Base-by-base conservation (phyloP, 2,329 filamentous ascomycete species). In the Thielaviopsis ethacetica region DNA sequence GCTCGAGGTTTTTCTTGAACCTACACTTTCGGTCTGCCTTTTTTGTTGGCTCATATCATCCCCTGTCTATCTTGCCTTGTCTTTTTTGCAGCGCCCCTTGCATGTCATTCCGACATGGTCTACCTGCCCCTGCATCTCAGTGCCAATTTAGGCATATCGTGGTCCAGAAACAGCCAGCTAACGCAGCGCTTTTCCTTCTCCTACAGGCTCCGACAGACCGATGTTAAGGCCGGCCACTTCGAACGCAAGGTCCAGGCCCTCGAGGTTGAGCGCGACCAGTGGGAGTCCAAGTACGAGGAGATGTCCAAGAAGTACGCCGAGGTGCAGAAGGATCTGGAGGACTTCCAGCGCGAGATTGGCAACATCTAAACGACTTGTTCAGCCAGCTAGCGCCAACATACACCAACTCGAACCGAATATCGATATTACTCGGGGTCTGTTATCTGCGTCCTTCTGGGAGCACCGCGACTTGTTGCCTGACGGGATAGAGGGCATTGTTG, bases 221-320 rank as follows among this genome's bases (percentile, higher is more conserved):
- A 98, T 72, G 90, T 97, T 76, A 97, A 97, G 81, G 91, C 91
- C 69, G 93, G 91, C 68, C 91, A 98, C 79, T 97, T 91, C 75
- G 93, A 98, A 79, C 93, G 93, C 76, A 97, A 97, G 81, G 93
- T 97, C 67, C 89, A 96, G 75, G 91, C 93, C 68, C 84, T 96
- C 69, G 93, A 98, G 77, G 79, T 82, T 69, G 83, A 91, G 72
- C 86, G 88, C 68, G 90, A 96, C 74, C 83, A 91, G 74, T 96
- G 91, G 91, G 93, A 97, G 79, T 72, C 80, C 74, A 97, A 98
- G 80, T 97, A 94, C 77, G 93, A 97, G 76, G 91, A 97, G 73
- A 94, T 95, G 86, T 74, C 85, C 67, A 86, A 91, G 83, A 95
- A 96, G 77, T 86, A 94, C 79, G 75, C 76, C 65, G 72, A 79